Conservation (phyloP, 2,329 filamentous ascomycete species). For the Ceratocystis papillata region DNA sequence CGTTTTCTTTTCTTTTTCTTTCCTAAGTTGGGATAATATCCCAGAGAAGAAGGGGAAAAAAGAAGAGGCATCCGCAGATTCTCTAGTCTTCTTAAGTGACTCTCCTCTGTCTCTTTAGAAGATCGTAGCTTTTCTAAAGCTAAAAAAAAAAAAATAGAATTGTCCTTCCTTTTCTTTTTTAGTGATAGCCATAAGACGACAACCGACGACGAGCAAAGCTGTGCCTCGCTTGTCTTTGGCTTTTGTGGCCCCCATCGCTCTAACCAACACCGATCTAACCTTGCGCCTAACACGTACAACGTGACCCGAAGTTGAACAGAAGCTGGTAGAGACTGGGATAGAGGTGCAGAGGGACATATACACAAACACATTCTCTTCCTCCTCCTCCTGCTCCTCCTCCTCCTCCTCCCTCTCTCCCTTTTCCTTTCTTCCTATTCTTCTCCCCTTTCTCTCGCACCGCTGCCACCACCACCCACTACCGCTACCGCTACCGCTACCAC, state of each 20-base stretch:
- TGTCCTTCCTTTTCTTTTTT: background rate
- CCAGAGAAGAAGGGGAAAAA: background rate
- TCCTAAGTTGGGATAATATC: background rate
- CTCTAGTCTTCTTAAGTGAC: too few relatives aligned
- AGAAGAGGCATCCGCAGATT: background rate
- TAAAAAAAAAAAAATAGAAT: background rate
- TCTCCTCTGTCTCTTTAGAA: background rate
- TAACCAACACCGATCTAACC: background rate
- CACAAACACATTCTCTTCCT: background rate
- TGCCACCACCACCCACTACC: background rate
- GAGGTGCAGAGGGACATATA: background rate
- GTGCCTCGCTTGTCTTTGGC: slow-evolving; percentile 10
- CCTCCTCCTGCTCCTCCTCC: too few relatives aligned
- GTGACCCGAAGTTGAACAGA: slow-evolving; percentile 6
- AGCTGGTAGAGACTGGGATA: background rate
- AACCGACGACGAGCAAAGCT: background rate
- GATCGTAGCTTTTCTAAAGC: background rate
- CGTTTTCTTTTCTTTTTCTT: slow-evolving; percentile 3
- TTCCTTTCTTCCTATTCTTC: background rate
- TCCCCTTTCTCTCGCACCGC: background rate
- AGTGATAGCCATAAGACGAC: background rate
- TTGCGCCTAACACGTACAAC: slow-evolving; percentile 1
- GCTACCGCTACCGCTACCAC: background rate
- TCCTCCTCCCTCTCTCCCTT: background rate
- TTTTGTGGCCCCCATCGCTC: slow-evolving; percentile 7